Conservation (phyloP, 129 eudicot species). For the Centrapalus pauciflorus region DNA sequence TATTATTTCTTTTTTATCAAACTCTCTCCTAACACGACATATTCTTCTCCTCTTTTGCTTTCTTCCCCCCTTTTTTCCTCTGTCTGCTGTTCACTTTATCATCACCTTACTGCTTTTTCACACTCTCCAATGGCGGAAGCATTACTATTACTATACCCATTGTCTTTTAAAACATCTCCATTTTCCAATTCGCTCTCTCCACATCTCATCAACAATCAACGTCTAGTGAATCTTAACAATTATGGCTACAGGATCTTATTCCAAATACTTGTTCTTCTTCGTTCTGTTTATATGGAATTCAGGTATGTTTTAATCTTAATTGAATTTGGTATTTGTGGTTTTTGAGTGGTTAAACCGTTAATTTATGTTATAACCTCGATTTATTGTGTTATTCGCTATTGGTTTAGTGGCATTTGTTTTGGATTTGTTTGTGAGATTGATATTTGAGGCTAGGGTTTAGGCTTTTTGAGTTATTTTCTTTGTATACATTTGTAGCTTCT, state of each 20-base stretch:
- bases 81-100: slow-evolving; percentile 16
- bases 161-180: slow-evolving; percentile 14
- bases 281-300: slow-evolving; percentile 22
- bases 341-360: not conserved
- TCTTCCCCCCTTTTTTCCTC: slow-evolving; percentile 26
- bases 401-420: not conserved
- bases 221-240: slow-evolving; percentile 1
- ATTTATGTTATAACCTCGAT: not conserved
- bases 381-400: not conserved
- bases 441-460: too few species aligned
- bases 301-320: slow-evolving; percentile 25
- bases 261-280: slow-evolving; percentile 25
- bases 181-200: not conserved
- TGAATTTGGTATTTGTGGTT: not conserved
- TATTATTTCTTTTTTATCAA: slow-evolving; percentile 7
- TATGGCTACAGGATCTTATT: slow-evolving; percentile 40
- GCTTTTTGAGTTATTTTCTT: too few species aligned
- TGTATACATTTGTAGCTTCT: too few species aligned
- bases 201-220: slow-evolving; percentile 13
- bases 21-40: slow-evolving; percentile 12
- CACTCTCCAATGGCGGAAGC: slow-evolving; percentile 22
- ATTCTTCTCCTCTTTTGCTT: slow-evolving; percentile 40
- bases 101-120: slow-evolving; percentile 19
- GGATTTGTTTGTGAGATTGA: not conserved
- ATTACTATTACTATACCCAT: slow-evolving; percentile 1